Percentiles rank a stretch among this genome's conserved stretches.
Conservation (phyloP, 179 eudicot genomes). For the Camellia oleifera region DNA sequence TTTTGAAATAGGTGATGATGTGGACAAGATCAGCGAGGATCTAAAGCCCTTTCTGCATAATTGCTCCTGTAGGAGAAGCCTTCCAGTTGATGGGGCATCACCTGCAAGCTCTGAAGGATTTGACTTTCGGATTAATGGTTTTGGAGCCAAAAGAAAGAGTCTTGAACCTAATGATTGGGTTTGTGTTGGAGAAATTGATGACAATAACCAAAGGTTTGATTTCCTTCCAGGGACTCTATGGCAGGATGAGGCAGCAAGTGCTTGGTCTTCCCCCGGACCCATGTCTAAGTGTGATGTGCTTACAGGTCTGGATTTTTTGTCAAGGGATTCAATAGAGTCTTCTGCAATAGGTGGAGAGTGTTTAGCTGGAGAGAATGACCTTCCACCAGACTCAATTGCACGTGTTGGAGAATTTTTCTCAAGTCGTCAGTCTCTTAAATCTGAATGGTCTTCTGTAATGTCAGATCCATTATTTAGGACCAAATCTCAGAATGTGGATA, state of each 20-base stretch:
- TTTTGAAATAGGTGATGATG: slow-evolving; percentile 19
- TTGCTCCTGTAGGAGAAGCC: slow-evolving; percentile 38
- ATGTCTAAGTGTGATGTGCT: slow-evolving; percentile 22
- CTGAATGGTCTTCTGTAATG: slow-evolving; percentile 27
- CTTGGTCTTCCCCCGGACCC: slow-evolving; percentile 20
- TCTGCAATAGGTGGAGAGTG: slow-evolving; percentile 19
- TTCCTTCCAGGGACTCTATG: slow-evolving; percentile 23
- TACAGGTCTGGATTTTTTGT: slow-evolving; percentile 21
- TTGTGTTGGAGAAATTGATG: slow-evolving; percentile 29
- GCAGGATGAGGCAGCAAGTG: slow-evolving; percentile 25
- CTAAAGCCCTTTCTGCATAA: slow-evolving; percentile 28
- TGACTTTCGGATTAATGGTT: slow-evolving; percentile 30
- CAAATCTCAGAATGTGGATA: slow-evolving; percentile 29
- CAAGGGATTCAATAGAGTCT: slow-evolving; percentile 18
- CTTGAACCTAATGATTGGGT: slow-evolving; percentile 26
- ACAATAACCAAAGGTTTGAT: slow-evolving; percentile 22
- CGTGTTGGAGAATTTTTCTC: slow-evolving; percentile 24
- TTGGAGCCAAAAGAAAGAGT: slow-evolving; percentile 24
- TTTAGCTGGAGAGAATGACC: slow-evolving; percentile 24
- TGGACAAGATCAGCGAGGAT: slow-evolving; percentile 14
- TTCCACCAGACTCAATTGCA: slow-evolving; percentile 18
- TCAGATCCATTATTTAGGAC: slow-evolving; percentile 27
- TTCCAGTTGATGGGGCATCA: slow-evolving; percentile 25
- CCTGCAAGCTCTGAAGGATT: slow-evolving; percentile 26
- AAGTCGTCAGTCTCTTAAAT: slow-evolving; percentile 22